Conservation (phyloP, 176 grass and related monocot genomes). For the Hsuehochloa calcarea region DNA sequence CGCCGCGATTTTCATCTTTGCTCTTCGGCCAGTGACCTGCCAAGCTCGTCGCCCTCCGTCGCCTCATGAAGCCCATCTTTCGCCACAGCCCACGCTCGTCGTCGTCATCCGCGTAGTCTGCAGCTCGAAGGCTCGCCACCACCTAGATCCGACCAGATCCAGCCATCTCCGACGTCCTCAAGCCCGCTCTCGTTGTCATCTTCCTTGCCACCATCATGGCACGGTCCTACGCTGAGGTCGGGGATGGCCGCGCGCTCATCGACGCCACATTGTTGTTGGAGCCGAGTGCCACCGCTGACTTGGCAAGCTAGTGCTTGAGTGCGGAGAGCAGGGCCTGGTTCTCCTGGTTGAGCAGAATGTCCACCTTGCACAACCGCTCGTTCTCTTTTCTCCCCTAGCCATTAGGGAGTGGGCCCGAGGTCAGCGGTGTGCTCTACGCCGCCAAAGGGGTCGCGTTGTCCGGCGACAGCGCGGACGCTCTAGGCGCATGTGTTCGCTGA, state of each 20-base stretch:
- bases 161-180: too few relatives aligned
- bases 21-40: too few relatives aligned
- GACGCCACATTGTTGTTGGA: not conserved
- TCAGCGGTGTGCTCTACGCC: conserved; percentile 67
- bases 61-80: too few relatives aligned
- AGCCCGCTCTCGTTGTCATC: too few relatives aligned
- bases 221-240: conserved; percentile 9
- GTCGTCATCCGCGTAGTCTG: too few relatives aligned
- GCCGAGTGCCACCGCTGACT: not conserved
- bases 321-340: conserved; percentile 78
- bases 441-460: conserved; percentile 53
- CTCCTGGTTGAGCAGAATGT: conserved; percentile 78
- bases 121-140: too few relatives aligned
- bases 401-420: not conserved
- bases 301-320: conserved; percentile 75
- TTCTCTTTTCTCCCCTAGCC: conserved; percentile 7
- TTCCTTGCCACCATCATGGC: too few relatives aligned
- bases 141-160: too few relatives aligned
- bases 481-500: conserved; percentile 63
- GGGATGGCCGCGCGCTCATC: conserved; percentile 15
- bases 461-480: conserved; percentile 22
- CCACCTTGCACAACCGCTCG: conserved; percentile 83
- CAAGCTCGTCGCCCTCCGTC: too few relatives aligned
- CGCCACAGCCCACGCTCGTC: too few relatives aligned
- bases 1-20: fast-evolving